These are phyloP conservation scores for Pleoardoris graminearum DNA, from an alignment of 2,329 filamentous ascomycete genomes.

Conservation along the genomic window DNA sequence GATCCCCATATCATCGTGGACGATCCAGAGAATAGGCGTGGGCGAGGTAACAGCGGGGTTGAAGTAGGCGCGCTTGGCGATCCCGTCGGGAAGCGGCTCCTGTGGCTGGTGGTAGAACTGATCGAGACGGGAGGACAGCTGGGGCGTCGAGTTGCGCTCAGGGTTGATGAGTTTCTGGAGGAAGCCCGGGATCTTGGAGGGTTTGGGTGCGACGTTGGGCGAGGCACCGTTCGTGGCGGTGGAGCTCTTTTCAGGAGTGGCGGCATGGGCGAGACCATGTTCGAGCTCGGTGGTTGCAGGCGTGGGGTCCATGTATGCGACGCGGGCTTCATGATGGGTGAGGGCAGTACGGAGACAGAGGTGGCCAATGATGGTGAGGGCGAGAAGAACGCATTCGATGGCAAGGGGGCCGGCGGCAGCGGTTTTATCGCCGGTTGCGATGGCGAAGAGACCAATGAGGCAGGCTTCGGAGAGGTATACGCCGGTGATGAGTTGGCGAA, in stretches of 20 bases:
- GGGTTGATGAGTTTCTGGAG: conserved; percentile 39
- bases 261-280: conserved; percentile 24
- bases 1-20: conserved; percentile 50
- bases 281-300: conserved; percentile 29
- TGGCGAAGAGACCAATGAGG: conserved; percentile 53
- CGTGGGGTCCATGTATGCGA: conserved; percentile 33
- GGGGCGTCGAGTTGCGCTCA: conserved; percentile 34
- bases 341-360: conserved; percentile 41
- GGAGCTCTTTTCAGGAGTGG: conserved; percentile 21
- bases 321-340: conserved; percentile 31
- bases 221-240: conserved; percentile 12
- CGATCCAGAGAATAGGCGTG: conserved; percentile 52
- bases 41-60: conserved; percentile 50
- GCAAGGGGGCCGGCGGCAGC: conserved; percentile 48
- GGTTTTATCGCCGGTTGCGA: conserved; percentile 39
- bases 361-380: conserved; percentile 48
- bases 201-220: conserved; percentile 27
- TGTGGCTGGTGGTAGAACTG: conserved; percentile 39
- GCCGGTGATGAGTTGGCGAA: conserved; percentile 53
- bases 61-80: conserved; percentile 49
- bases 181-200: conserved; percentile 33
- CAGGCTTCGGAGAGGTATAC: conserved; percentile 55
- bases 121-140: conserved; percentile 36
- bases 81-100: conserved; percentile 35
- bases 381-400: conserved; percentile 49